Percentiles rank a stretch among this genome's conserved stretches.
These are phyloP conservation scores for Cordia subcordata DNA, from an alignment of 257 asterid species.

Conservation along the genomic window DNA sequence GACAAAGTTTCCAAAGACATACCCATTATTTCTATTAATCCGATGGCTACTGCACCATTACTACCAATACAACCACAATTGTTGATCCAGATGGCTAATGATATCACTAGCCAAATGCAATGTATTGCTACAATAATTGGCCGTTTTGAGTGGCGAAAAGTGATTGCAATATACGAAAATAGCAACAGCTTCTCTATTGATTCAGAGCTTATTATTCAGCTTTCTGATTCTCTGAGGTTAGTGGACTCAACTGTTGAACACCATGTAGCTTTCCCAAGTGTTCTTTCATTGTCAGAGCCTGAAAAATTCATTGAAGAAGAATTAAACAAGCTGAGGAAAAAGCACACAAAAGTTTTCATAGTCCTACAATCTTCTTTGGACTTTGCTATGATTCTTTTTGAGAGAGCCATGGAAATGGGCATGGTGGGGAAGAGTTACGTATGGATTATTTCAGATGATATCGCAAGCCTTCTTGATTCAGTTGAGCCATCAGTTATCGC, in stretches of 20 bases:
- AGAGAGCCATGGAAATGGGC: constrained; percentile 33
- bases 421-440: constrained; percentile 45
- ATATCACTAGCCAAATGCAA: constrained; percentile 15
- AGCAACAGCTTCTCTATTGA: constrained; percentile 20
- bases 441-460: constrained; percentile 42
- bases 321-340: constrained; percentile 20
- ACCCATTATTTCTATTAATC: constrained; percentile 29
- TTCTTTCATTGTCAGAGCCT: constrained; percentile 21
- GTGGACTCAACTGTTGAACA: constrained; percentile 19
- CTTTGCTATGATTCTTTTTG: constrained; percentile 34
- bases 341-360: constrained; percentile 25
- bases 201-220: constrained; percentile 19
- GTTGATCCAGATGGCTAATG: constrained; percentile 24
- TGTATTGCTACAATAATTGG: constrained; percentile 22
- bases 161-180: constrained; percentile 26
- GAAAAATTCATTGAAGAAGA: constrained; percentile 15
- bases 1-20: constrained; percentile 7
- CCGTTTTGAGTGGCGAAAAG: constrained; percentile 31
- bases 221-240: constrained; percentile 23
- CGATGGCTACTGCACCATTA: constrained; percentile 23
- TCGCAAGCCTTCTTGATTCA: constrained; percentile 39
- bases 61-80: background rate
- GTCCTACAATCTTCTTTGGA: constrained; percentile 39
- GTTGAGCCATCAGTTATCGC: constrained; percentile 23
- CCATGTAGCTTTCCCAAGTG: constrained; percentile 23